Evolutionary conservation across 1,284 basidiomycete species (phyloP), one percentile per base, ranked within the genome.

Genomic region (Ceratobasidium sp.): DNA sequence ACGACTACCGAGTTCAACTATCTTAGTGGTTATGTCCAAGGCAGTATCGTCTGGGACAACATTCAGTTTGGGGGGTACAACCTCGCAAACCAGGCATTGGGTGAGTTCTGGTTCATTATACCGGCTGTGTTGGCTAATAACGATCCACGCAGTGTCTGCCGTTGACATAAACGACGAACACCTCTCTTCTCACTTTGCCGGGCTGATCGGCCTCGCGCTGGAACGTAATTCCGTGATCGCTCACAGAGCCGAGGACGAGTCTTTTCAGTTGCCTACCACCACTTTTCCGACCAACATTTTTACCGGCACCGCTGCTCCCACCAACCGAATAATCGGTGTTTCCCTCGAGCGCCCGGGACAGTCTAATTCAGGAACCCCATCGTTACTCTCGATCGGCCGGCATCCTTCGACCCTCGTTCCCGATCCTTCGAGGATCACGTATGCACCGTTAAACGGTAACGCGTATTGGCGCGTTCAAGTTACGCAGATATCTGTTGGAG

Each of bases 291-390:
- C 78, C 56, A 62, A 76, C 56, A 46, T 78, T 23, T 62, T 78
- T 44, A 46, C 71, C 28, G 46, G 52, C 26, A 7, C 78, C 40
- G 68, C 73, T 26, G 23, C 65, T 1, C 79, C 79, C 26, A 20
- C 54, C 38, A 74, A 48, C 20, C 77, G 73, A 20, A 76, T 69
- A 40, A 68, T 75, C 28, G 69, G 70, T 23, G 52, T 80, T 38
- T 54, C 77, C 6, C 75, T 80, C 13, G 79, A 80, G 46, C 79
- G 79, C 13, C 79, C 79, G 1, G 75, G 61, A 38, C 65, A 74
- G 46, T 62, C 70, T 28, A 74, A 76, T 46, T 68, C 78, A 40
- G 65, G 67, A 17, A 73, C 70, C 5, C 62, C 79, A 3, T 75
- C 69, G 23, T 28, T 77, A 9, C 78, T 80, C 17, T 78, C 78